These are phyloP conservation scores for Punctularia strigosozonata DNA, from an alignment of 768 basidiomycete species.

Conservation along the genomic window DNA sequence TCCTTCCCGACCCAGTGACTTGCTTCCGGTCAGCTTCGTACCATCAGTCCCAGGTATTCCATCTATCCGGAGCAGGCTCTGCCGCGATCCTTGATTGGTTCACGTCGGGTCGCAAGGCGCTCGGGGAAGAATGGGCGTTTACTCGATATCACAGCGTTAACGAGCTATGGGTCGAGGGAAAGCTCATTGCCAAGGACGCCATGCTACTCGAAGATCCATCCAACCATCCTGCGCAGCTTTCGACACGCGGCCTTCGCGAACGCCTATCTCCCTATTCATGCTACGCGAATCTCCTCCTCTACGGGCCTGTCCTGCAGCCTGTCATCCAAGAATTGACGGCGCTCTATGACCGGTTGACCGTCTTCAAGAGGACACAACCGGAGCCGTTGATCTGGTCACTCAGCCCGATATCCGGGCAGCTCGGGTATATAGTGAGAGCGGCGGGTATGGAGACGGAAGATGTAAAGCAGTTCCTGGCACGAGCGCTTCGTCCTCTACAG, in stretches of 20 bases:
- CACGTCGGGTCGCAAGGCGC: constrained; percentile 74
- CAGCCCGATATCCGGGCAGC: constrained; percentile 32
- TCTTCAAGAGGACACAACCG: constrained; percentile 47
- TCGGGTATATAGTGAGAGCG: constrained; percentile 53
- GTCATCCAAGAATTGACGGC: constrained; percentile 36
- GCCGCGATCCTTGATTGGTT: constrained; percentile 82
- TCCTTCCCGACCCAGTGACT: constrained; percentile 88
- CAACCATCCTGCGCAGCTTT: constrained; percentile 12
- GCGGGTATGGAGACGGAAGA: constrained; percentile 70
- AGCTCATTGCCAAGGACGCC: constrained; percentile 63
- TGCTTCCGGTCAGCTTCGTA: constrained; percentile 83
- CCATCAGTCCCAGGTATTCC: constrained; percentile 73
- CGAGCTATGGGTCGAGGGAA: constrained; percentile 60
- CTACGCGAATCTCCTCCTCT: constrained; percentile 79
- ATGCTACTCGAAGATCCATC: constrained; percentile 55
- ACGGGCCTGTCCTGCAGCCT: constrained; percentile 47
- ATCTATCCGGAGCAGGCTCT: constrained; percentile 46
- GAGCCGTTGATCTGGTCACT: constrained; percentile 74
- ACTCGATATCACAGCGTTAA: constrained; percentile 77
- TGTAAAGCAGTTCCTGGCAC: constrained; percentile 59
- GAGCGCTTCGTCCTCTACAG: constrained; percentile 38
- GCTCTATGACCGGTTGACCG: constrained; percentile 40
- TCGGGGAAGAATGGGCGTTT: constrained; percentile 87
- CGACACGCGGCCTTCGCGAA: constrained; percentile 38
- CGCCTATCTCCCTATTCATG: constrained; percentile 75